These are phyloP conservation scores for Candolleomyces efflorescens DNA, from an alignment of 768 basidiomycete genomes.

Conservation along the genomic window DNA sequence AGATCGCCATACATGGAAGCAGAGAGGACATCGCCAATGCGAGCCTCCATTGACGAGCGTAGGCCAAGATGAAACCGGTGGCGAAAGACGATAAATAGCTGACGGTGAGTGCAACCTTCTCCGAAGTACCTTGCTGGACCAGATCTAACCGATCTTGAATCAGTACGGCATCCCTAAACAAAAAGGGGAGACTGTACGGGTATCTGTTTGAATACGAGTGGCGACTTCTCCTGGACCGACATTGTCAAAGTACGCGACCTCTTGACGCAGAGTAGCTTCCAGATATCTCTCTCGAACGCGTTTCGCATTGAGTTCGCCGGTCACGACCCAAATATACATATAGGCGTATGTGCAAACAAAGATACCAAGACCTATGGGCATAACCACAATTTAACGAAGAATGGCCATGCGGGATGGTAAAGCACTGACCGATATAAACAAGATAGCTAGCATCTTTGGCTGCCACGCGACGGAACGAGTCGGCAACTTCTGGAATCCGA, in stretches of 20 bases:
- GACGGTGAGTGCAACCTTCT: conserved; percentile 64
- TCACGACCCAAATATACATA: conserved; percentile 56
- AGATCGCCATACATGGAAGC: conserved; percentile 64
- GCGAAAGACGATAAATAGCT: conserved; percentile 57
- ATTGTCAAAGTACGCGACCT: conserved; percentile 76
- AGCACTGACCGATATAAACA: conserved; percentile 50
- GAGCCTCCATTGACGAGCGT: conserved; percentile 59
- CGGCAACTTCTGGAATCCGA: conserved; percentile 23
- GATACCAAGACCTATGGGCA: conserved; percentile 51
- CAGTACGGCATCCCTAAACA: too few relatives aligned
- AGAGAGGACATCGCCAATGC: conserved; percentile 73
- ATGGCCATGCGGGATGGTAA: too few relatives aligned
- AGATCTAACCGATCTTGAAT: too few relatives aligned
- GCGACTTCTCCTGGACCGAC: conserved; percentile 89
- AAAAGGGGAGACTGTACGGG: conserved; percentile 40
- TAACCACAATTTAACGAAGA: neutral
- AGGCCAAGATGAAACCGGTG: conserved; percentile 70
- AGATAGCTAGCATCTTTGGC: conserved; percentile 52
- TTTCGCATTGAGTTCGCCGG: conserved; percentile 68
- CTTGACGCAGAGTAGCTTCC: conserved; percentile 65
- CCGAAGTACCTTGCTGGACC: conserved; percentile 76
- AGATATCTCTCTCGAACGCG: conserved; percentile 75
- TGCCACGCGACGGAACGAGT: conserved; percentile 41
- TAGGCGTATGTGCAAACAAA: conserved; percentile 60
- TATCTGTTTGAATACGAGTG: conserved; percentile 76